Base-by-base conservation (phyloP, 768 basidiomycete species). In the Russula griseocarnosa region DNA sequence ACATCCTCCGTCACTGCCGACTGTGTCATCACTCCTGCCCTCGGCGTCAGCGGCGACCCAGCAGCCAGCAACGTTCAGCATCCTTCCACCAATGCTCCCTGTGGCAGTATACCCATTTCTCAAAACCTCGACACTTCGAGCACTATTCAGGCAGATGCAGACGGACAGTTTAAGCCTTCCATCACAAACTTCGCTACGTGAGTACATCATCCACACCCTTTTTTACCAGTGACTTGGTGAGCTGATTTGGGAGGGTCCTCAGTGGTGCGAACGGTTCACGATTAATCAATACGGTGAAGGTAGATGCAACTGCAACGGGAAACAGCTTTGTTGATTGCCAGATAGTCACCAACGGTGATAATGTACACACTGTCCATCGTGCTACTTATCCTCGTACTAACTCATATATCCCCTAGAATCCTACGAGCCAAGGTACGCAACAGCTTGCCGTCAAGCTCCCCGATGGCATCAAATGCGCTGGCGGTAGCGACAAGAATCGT, bases 231-330 rank as follows among this genome's bases (percentile, higher is more conserved):
- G 81, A 83, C 62, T 74, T 66, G 81, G 81, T 38, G 10, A 40
- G 46, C 50, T 30, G 53, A 28, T 55, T 42, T 20, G 2, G 34
- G 22, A 24, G 28, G 3, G 44, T 20, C 36, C 13, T 32, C 30
- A 80, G 80, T 55, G 79, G 79, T 14, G 36, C 46, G 5, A 82
- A 83, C 71, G 83, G 83, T 55, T 83, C 82, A 2, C 77, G 79
- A 14, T 69, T 76, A 55, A 75, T 85, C 50, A 74, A 57, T 36
- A 46, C 75, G 3, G 77, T 79, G 28, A 67, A 75, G 38, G 78
- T 84, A 24, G 80, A 83, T 68, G 69, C 78, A 10, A 75, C 78
- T 16, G 76, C 71, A 36, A 70, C 38, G 38, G 38, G 38, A 49
- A 70, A 68, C 42, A 70, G 51, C 10, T 75, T 77, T 60, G 64